Percentiles rank a stretch among this genome's conserved stretches.
These are phyloP conservation scores for Syzygium aromaticum DNA, from an alignment of 345 rosid genomes.

Conservation along the genomic window DNA sequence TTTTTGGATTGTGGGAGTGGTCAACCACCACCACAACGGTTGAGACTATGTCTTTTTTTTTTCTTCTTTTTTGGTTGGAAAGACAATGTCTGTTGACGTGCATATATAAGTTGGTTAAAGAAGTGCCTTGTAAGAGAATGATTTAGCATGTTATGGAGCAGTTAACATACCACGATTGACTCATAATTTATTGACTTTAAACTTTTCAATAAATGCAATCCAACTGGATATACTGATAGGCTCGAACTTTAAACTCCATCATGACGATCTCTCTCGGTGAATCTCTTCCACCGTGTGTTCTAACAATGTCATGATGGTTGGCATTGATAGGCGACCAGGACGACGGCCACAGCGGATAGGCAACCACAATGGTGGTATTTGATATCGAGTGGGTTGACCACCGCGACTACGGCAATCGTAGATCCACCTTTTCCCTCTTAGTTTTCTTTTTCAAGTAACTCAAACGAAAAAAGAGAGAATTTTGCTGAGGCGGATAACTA, in stretches of 20 bases:
- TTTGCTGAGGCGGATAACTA: neutral
- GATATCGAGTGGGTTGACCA: neutral
- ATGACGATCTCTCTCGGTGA: neutral
- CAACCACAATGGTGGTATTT: neutral
- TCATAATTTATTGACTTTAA: neutral
- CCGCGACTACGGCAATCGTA: neutral
- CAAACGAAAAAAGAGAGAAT: too few relatives aligned
- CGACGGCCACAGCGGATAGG: neutral
- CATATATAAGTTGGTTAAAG: neutral
- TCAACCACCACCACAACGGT: neutral
- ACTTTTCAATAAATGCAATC: neutral
- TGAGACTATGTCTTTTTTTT: neutral
- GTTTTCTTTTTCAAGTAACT: neutral
- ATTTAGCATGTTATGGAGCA: neutral
- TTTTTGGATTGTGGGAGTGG: neutral
- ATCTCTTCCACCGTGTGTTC: neutral
- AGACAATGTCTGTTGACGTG: neutral
- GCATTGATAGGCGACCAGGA: neutral
- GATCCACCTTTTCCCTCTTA: neutral
- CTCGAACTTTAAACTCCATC: neutral
- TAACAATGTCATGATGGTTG: neutral
- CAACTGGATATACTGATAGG: neutral
- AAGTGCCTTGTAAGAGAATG: fast-evolving
- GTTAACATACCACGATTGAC: fast-evolving
- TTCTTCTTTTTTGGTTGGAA: too few relatives aligned